phyloP scores from a whole-genome alignment of 73 alveolate genomes.

The Paramecium sonneborni region DNA sequence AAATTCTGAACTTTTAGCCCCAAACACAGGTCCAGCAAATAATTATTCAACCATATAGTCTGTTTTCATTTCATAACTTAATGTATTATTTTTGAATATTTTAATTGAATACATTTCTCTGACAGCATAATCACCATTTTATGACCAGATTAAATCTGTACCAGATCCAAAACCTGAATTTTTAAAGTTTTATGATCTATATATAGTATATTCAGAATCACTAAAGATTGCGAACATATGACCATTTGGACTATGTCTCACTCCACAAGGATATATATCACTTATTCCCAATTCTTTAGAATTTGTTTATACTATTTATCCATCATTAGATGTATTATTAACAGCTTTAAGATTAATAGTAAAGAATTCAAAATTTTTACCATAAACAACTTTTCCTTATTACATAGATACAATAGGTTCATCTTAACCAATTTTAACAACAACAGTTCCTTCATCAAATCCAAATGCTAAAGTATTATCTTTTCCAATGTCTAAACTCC shows the following conservation, averaged over 20 bases:
- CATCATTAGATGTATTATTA: neutral
- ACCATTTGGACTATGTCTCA: constrained; percentile 97
- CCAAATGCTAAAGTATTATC: constrained; percentile 92
- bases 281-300: constrained; percentile 88
- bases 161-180: constrained; percentile 78
- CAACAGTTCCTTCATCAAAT: constrained; percentile 99
- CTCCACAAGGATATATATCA: constrained; percentile 92
- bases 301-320: constrained; percentile 67
- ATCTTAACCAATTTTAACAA: constrained; percentile 97
- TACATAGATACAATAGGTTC: constrained; percentile 92
- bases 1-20: constrained; percentile 90
- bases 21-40: constrained; percentile 95
- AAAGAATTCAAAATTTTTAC: constrained; percentile 86
- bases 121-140: constrained; percentile 79
- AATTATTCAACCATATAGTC: constrained; percentile 89
- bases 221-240: constrained; percentile 89
- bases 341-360: constrained; percentile 85
- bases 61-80: constrained; percentile 81
- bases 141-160: constrained; percentile 79
- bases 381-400: constrained; percentile 85
- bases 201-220: constrained; percentile 85
- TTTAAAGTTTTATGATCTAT: constrained; percentile 72
- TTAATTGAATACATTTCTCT: constrained; percentile 73
- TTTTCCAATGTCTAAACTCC: constrained; percentile 35
- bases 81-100: constrained; percentile 31